Conservation (phyloP, 208 protist genomes). For the Crithidia expoeki region DNA sequence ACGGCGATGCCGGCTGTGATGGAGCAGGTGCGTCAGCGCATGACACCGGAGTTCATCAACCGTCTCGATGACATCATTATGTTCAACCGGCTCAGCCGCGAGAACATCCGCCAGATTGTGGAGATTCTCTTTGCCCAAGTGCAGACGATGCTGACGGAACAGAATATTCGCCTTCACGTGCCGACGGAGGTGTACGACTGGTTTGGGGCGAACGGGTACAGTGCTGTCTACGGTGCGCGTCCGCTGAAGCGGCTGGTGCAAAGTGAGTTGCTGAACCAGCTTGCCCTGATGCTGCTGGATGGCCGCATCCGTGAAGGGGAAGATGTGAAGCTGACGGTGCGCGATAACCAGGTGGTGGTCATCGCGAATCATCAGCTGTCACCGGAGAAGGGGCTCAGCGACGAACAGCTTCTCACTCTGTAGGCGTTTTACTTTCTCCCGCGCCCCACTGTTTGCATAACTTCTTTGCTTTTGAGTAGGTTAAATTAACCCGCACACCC, state of each 20-base stretch:
- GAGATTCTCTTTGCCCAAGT: slow-evolving; percentile 89
- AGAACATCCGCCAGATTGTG: slow-evolving; percentile 91
- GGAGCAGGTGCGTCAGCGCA: slow-evolving; percentile 84
- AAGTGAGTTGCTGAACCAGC: slow-evolving; percentile 89
- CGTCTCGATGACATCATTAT: slow-evolving; percentile 98
- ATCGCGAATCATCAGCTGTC: slow-evolving; percentile 68
- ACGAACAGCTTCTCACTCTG: slow-evolving; percentile 31
- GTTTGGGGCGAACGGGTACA: slow-evolving; percentile 68
- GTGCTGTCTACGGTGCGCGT: slow-evolving; percentile 90
- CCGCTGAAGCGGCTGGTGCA: slow-evolving; percentile 90
- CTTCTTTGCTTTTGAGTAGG: slow-evolving; percentile 11
- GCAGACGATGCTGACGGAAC: slow-evolving; percentile 66
- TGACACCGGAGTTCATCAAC: slow-evolving; percentile 98
- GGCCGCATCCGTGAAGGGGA: slow-evolving; percentile 81
- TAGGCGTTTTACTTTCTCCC: background rate
- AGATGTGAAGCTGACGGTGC: slow-evolving; percentile 52
- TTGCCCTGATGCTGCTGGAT: slow-evolving; percentile 61
- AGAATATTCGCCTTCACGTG: slow-evolving; percentile 56
- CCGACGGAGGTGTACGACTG: slow-evolving; percentile 69
- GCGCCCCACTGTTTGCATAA: background rate
- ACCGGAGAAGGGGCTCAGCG: slow-evolving; percentile 32
- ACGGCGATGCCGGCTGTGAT: slow-evolving; percentile 86
- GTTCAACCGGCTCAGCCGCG: slow-evolving; percentile 92
- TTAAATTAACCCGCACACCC: no score
- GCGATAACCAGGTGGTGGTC: slow-evolving; percentile 61